A percentile compares a stretch with the other conserved stretches of the same genome.
phyloP scores from a whole-genome alignment of 208 protist species.

The Herpetomonas samuelpessoai region DNA sequence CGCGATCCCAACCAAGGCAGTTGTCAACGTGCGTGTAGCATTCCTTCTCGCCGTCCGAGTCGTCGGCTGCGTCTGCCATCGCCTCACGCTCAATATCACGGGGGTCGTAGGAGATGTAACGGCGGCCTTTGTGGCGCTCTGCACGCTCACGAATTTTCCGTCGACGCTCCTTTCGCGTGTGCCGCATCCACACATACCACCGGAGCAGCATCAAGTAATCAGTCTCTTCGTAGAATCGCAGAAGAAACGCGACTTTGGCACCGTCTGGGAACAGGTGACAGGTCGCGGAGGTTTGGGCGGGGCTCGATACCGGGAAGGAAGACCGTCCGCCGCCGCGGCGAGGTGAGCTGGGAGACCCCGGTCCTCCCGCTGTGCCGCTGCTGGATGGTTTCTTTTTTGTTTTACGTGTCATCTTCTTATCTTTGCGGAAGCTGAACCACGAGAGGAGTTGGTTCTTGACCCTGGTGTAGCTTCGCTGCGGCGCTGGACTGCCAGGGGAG shows the following conservation, averaged over 20 bases:
- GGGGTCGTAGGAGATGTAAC: conserved; percentile 2
- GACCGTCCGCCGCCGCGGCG: too few relatives aligned
- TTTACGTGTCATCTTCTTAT: neutral
- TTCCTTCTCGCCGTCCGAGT: neutral
- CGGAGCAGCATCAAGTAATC: conserved; percentile 1
- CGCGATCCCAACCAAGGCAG: too few relatives aligned
- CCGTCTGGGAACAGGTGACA: neutral
- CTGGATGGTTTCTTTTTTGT: neutral
- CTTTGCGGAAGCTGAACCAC: neutral
- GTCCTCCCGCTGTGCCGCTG: too few relatives aligned
- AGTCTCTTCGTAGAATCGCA: neutral
- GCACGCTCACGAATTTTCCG: neutral
- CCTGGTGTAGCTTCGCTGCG: neutral
- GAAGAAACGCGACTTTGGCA: neutral
- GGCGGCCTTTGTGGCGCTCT: neutral
- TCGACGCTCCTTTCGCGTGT: neutral
- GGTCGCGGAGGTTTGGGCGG: neutral
- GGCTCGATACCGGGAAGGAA: too few relatives aligned
- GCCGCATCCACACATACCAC: conserved; percentile 1
- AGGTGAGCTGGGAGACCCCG: too few relatives aligned
- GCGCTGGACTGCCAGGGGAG: too few relatives aligned
- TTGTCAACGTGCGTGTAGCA: neutral
- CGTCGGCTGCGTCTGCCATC: neutral
- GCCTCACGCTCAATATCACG: neutral
- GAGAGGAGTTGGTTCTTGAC: conserved; percentile 1